Base-by-base conservation (phyloP, 2,329 filamentous ascomycete genomes). In the Torrubiella hemipterigena region DNA sequence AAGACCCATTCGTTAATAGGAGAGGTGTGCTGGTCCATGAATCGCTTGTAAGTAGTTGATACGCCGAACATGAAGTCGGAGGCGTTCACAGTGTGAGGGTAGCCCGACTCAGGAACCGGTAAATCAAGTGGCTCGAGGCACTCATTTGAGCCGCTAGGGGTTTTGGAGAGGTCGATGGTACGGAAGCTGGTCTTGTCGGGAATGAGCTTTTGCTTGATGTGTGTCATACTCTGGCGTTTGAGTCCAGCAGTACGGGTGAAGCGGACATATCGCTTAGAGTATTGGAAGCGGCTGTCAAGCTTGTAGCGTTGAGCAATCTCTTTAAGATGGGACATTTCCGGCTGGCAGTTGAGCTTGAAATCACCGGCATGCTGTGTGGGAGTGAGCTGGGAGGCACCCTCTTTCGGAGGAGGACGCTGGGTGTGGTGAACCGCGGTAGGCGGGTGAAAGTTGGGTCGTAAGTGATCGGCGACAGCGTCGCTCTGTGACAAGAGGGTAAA, bases 31-130 rank as follows among this genome's bases (percentile, higher is more conserved):
- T 59, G 52, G 38, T 69, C 63, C 43, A 54, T 66, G 42, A 74
- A 65, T 34, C 68, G 56, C 40, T 63, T 56, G 51, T 67, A 73
- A 3, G 68, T 72, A 7, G 69, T 73, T 1, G 69, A 73, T 5
- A 74, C 66, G 24, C 69, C 69, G 38, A 73, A 73, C 48, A 73
- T 64, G 47, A 73, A 69, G 37, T 70, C 65, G 22, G 66, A 67
- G 9, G 67, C 59, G 36, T 73, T 67, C 33, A 63, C 69, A 2
- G 60, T 61, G 4, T 54, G 48, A 5, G 69, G 69, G 35, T 56
- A 61, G 4, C 61, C 59, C 0, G 69, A 73, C 27, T 55, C 55
- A 7, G 68, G 49, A 4, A 73, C 68, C 1, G 62, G 56, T 6
- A 72, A 56, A 20, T 67, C 55, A 12, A 74, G 53, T 0, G 69